Conservation (phyloP, 495 filamentous ascomycete species). For the Neurospora sp. region DNA sequence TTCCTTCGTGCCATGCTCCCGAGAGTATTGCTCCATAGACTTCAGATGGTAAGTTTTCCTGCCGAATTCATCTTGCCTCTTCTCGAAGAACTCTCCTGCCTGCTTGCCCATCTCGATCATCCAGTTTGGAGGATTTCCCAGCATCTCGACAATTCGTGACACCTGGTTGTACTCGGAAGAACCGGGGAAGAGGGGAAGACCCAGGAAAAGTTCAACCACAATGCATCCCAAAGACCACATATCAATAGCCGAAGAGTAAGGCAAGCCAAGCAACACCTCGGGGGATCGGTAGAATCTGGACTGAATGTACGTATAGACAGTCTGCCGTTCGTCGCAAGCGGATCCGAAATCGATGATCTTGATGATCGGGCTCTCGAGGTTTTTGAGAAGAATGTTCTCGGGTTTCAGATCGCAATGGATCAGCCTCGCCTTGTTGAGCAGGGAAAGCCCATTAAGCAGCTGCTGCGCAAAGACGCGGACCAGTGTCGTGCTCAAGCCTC, state of each 20-base stretch:
- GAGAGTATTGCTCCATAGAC: slow-evolving; percentile 92
- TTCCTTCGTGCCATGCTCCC: slow-evolving; percentile 92
- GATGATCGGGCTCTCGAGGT: slow-evolving; percentile 98
- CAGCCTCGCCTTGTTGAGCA: slow-evolving; percentile 91
- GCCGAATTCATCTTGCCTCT: slow-evolving; percentile 80
- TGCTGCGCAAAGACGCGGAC: slow-evolving; percentile 98
- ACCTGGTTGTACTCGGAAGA: slow-evolving; percentile 99
- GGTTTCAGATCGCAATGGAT: slow-evolving; percentile 99
- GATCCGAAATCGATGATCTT: slow-evolving; percentile 99
- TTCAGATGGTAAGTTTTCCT: slow-evolving; percentile 86
- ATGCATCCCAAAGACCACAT: slow-evolving; percentile 99
- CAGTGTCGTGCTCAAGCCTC: slow-evolving; percentile 91
- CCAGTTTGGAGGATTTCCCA: slow-evolving; percentile 92
- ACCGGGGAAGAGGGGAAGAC: slow-evolving; percentile 89
- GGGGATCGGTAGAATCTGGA: slow-evolving; percentile 97
- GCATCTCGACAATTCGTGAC: slow-evolving; percentile 94
- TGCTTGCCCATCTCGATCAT: slow-evolving; percentile 99
- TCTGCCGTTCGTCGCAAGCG: slow-evolving; percentile 96
- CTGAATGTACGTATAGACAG: slow-evolving; percentile 99
- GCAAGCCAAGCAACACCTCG: slow-evolving; percentile 86
- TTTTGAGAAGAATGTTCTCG: slow-evolving; percentile 96
- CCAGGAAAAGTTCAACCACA: slow-evolving; percentile 95
- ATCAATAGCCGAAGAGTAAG: slow-evolving; percentile 97
- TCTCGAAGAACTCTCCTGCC: slow-evolving; percentile 95
- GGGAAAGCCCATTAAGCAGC: slow-evolving; percentile 79